Evolutionary conservation across 2,329 filamentous ascomycete genomes (phyloP).

Genomic region (Clonostachys chloroleuca): DNA sequence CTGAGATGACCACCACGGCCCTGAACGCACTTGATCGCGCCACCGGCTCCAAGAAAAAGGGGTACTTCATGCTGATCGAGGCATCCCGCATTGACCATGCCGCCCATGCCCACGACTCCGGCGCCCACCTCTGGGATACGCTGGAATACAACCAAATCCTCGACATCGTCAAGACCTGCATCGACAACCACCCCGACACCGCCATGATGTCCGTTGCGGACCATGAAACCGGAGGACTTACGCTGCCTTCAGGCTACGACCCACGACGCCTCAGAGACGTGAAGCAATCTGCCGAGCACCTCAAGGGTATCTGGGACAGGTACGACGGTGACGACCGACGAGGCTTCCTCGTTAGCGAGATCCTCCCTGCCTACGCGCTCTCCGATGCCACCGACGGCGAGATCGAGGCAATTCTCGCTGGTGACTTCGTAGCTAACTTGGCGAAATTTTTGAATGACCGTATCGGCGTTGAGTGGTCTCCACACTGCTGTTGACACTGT

Average conservation of each 20-base stretch:
- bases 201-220: conserved; percentile 28
- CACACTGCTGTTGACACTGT: conserved; percentile 27
- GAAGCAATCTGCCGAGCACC: conserved; percentile 15
- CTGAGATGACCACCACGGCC: conserved; percentile 19
- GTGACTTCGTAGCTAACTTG: conserved; percentile 14
- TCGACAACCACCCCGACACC: conserved; percentile 26
- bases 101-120: conserved; percentile 45
- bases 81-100: conserved; percentile 24
- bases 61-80: conserved; percentile 23
- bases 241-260: conserved; percentile 21
- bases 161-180: conserved; percentile 23
- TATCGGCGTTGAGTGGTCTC: conserved; percentile 21
- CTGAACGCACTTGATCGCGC: conserved; percentile 23
- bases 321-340: conserved; percentile 19
- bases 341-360: conserved; percentile 12
- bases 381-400: conserved; percentile 14
- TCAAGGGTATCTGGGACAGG: conserved; percentile 12
- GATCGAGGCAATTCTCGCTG: conserved; percentile 12
- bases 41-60: conserved; percentile 18
- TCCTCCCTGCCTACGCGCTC: conserved; percentile 21
- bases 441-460: conserved; percentile 16
- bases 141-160: conserved; percentile 29
- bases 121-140: conserved; percentile 39
- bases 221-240: conserved; percentile 30
- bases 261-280: conserved; percentile 16